Evolutionary conservation across 257 asterid species (phyloP).

Genomic region (Lycium barbarum): DNA sequence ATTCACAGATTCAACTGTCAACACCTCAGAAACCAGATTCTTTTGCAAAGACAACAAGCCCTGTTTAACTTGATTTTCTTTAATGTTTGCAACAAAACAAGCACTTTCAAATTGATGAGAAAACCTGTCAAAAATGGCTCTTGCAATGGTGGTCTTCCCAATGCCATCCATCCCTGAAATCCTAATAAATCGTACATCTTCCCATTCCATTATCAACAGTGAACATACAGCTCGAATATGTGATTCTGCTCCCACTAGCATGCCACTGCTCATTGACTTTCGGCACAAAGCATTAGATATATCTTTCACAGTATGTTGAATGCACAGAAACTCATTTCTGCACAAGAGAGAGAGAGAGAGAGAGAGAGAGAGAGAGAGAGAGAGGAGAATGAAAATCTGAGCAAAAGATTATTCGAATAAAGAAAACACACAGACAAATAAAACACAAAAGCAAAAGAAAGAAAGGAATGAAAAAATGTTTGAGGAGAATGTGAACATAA

Average conservation of each 20-base stretch:
- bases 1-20: background rate
- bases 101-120: conserved; percentile 8
- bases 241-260: background rate
- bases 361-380: background rate
- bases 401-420: too few relatives aligned
- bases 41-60: background rate
- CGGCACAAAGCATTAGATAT: background rate
- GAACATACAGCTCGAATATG: conserved; percentile 5
- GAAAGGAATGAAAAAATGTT: too few relatives aligned
- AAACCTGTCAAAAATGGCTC: conserved; percentile 18
- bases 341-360: background rate
- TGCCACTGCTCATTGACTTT: background rate
- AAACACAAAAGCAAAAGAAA: too few relatives aligned
- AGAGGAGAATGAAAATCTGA: background rate
- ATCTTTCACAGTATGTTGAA: background rate
- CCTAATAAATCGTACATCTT: conserved; percentile 21
- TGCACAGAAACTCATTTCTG: background rate
- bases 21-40: conserved; percentile 20
- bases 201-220: background rate
- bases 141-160: conserved; percentile 29
- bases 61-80: too few relatives aligned
- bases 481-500: too few relatives aligned
- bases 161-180: conserved; percentile 33
- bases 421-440: background rate
- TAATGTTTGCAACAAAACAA: background rate